Conservation (phyloP, 345 rosid species). For the Capsella bursapastoris region DNA sequence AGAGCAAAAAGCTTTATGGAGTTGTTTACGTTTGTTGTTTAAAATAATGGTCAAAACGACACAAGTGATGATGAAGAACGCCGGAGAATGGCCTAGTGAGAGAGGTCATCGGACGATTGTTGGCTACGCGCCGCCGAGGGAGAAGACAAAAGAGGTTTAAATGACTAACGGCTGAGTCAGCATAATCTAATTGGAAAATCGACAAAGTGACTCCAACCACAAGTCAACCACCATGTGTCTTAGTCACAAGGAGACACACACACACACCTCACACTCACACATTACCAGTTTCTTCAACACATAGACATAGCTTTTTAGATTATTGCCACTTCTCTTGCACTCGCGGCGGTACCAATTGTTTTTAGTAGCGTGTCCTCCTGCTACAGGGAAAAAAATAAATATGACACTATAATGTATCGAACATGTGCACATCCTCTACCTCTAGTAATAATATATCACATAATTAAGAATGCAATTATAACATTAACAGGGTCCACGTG, state of each 20-base stretch:
- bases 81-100: background rate
- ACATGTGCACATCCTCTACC: conserved; percentile 41
- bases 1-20: background rate
- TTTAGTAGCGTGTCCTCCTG: background rate
- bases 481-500: conserved; percentile 35
- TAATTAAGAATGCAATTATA: background rate
- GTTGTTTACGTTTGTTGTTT: background rate
- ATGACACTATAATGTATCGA: conserved; percentile 21
- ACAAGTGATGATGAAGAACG: background rate
- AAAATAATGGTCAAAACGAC: background rate
- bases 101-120: background rate
- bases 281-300: conserved; percentile 1
- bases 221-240: conserved; percentile 41
- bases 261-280: conserved; percentile 10
- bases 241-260: conserved; percentile 25
- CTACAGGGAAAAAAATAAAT: background rate
- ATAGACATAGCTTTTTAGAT: conserved; percentile 2
- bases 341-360: conserved; percentile 29
- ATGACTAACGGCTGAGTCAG: conserved; percentile 37
- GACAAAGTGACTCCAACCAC: conserved; percentile 39
- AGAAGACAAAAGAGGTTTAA: background rate
- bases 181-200: conserved; percentile 22
- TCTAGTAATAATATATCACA: conserved; percentile 5
- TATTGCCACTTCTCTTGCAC: conserved; percentile 43
- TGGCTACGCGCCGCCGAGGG: conserved; percentile 13